These are phyloP conservation scores for Saksenaea oblongispora DNA, from an alignment of 371 early-diverging fungal species.

Conservation along the genomic window DNA sequence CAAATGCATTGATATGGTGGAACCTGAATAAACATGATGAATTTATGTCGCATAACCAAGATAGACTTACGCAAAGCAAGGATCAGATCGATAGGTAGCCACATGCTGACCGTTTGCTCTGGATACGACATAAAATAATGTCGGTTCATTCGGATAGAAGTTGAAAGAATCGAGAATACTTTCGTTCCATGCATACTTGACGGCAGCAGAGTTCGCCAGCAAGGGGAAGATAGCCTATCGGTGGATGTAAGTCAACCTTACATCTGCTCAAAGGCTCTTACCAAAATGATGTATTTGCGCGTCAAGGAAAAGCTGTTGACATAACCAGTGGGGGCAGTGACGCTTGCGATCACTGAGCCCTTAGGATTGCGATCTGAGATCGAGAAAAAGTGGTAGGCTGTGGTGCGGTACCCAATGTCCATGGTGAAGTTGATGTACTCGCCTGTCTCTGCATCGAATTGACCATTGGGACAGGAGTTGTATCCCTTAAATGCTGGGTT, in stretches of 20 bases:
- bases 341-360: conserved; percentile 65
- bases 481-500: conserved; percentile 73
- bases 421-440: conserved; percentile 76
- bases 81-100: conserved; percentile 63
- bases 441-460: conserved; percentile 66
- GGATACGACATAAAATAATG: conserved; percentile 70
- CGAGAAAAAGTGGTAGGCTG: conserved; percentile 69
- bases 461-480: conserved; percentile 70
- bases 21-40: conserved; percentile 41
- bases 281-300: conserved; percentile 68
- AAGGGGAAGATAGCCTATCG: conserved; percentile 55
- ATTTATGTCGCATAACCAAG: background rate
- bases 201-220: conserved; percentile 58
- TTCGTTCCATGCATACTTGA: conserved; percentile 72
- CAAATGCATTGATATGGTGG: conserved; percentile 77
- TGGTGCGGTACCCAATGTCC: conserved; percentile 68
- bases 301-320: conserved; percentile 78
- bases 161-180: conserved; percentile 68
- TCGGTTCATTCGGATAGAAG: conserved; percentile 60
- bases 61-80: conserved; percentile 55
- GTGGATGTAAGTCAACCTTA: background rate
- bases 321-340: conserved; percentile 65
- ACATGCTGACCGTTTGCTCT: conserved; percentile 66
- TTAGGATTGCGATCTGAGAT: conserved; percentile 61
- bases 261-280: conserved; percentile 7